These are phyloP conservation scores for Annona cherimola DNA, from an alignment of 164 flowering plant species.

Conservation along the genomic window DNA sequence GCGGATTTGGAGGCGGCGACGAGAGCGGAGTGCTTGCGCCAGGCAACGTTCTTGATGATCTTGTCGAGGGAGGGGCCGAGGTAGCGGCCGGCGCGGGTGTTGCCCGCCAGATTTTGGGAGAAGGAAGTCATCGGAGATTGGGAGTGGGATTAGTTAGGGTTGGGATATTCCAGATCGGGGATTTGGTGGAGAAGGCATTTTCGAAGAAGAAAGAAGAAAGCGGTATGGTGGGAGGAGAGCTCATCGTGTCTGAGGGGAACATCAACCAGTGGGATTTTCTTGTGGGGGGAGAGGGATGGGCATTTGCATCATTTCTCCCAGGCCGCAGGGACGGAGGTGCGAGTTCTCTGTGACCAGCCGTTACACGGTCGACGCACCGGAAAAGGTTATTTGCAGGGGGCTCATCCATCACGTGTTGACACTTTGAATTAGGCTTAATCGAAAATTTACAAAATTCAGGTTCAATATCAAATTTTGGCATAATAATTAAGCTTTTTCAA, in stretches of 20 bases:
- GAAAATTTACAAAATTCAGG: too few species aligned
- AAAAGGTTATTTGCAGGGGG: too few species aligned
- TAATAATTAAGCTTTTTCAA: too few species aligned
- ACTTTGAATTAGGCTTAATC: too few species aligned
- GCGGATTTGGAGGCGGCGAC: constrained; percentile 77
- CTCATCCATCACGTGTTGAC: too few species aligned
- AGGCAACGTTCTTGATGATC: constrained; percentile 95
- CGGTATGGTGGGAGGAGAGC: neutral
- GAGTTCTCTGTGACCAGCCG: too few species aligned
- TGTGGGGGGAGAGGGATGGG: neutral
- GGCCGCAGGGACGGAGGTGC: too few species aligned
- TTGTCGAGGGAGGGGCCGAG: constrained; percentile 90
- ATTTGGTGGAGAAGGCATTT: neutral
- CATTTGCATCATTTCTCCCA: neutral
- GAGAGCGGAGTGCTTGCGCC: constrained; percentile 85
- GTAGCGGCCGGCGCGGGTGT: constrained; percentile 64
- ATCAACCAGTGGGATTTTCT: constrained; percentile 2
- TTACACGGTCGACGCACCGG: too few species aligned
- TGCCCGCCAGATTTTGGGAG: constrained; percentile 78
- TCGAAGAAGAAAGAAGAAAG: neutral
- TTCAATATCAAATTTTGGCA: too few species aligned
- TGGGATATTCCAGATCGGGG: neutral
- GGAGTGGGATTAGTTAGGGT: neutral
- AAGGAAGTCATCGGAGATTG: constrained; percentile 14
- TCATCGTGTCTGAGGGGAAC: constrained; percentile 5